These are phyloP conservation scores for Anaeromyces robustus DNA, from an alignment of 192 early-diverging fungal genomes.

Conservation along the genomic window DNA sequence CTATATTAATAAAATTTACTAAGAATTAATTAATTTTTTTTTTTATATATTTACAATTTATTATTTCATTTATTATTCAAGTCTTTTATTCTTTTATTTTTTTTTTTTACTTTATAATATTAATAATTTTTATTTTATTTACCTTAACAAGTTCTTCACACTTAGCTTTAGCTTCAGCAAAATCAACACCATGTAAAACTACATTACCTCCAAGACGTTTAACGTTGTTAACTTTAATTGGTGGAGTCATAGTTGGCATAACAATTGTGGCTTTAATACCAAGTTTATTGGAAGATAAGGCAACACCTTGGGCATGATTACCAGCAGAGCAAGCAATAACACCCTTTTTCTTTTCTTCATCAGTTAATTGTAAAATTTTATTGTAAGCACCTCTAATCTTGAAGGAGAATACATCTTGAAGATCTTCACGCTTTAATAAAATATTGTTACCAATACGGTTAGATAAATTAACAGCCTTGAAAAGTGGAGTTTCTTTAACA, in stretches of 20 bases:
- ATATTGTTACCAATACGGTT: conserved; percentile 47
- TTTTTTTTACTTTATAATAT: conserved; percentile 3
- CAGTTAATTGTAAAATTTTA: conserved; percentile 63
- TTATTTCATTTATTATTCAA: no score
- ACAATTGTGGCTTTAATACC: conserved; percentile 90
- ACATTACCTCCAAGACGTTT: conserved; percentile 77
- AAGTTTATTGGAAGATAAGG: conserved; percentile 77
- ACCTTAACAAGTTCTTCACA: conserved; percentile 52
- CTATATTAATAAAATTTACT: no score
- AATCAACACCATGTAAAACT: conserved; percentile 77
- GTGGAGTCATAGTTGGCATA: conserved; percentile 69
- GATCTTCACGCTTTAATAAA: conserved; percentile 86
- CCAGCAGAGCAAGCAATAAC: conserved; percentile 96
- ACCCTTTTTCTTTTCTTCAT: conserved; percentile 61
- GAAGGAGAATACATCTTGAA: conserved; percentile 94
- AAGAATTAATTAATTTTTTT: no score
- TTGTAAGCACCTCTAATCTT: conserved; percentile 98
- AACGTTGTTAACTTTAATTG: conserved; percentile 81
- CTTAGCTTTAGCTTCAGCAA: conserved; percentile 86
- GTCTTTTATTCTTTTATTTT: no score
- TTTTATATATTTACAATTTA: no score
- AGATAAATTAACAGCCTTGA: conserved; percentile 67
- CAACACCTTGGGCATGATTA: conserved; percentile 96
- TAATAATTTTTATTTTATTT: background rate
- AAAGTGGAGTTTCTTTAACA: conserved; percentile 77